Evolutionary conservation across 116 monocot genomes (phyloP).

Genomic region (Dioscorea cayenensis): DNA sequence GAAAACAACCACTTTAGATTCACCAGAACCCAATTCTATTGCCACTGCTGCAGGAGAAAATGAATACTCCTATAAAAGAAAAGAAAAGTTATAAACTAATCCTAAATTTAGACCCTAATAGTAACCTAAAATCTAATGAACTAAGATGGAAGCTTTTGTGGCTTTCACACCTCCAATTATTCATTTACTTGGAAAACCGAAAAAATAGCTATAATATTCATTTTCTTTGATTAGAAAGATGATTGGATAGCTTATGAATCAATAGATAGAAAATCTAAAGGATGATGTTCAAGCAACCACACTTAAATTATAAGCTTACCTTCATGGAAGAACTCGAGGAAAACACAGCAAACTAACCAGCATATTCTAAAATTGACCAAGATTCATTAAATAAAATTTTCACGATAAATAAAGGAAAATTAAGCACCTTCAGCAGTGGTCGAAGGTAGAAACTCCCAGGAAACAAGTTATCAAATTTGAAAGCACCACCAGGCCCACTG

Average conservation of each 20-base stretch:
- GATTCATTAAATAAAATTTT: neutral
- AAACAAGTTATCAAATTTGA: conserved; percentile 75
- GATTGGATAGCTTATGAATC: too few species aligned
- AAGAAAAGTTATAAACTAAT: conserved; percentile 4
- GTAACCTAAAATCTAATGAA: neutral
- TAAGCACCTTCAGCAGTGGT: conserved; percentile 79
- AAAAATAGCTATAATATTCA: too few species aligned
- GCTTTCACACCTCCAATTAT: too few species aligned
- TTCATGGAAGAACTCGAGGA: neutral
- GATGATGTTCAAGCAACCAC: neutral
- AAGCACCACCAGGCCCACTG: conserved; percentile 64
- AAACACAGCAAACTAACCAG: neutral
- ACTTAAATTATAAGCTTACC: neutral
- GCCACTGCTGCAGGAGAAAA: conserved; percentile 74
- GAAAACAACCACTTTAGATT: conserved; percentile 66
- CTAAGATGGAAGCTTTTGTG: too few species aligned
- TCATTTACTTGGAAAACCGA: too few species aligned
- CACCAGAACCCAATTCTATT: conserved; percentile 84
- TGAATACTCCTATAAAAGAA: conserved; percentile 61
- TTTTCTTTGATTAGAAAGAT: too few species aligned
- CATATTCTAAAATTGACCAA: neutral
- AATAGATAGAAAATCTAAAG: neutral
- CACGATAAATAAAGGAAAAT: neutral
- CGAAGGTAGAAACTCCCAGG: conserved; percentile 96
- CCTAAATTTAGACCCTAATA: neutral